Evolutionary conservation across 805 yeast genomes (phyloP), one percentile per base, ranked within the genome.

Genomic region (Pichia heedii): DNA sequence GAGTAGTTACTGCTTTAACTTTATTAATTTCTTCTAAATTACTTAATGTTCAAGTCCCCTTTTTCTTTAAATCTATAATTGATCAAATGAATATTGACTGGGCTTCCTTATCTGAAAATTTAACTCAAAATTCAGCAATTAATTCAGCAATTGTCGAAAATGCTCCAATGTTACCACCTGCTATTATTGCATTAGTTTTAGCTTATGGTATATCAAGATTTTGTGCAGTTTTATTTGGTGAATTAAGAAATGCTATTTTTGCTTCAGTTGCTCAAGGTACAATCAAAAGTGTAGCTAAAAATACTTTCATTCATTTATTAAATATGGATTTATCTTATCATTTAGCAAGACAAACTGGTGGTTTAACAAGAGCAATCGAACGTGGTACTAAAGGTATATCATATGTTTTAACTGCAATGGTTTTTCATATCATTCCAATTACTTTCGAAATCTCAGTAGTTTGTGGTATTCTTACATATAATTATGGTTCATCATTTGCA

Each of bases 301-400:
- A 84, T 56, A 88, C 97, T 0, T 93, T 90, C 61, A 71, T 68
- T 36, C 97, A 90, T 61, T 67, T 93, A 41, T 70, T 93, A 62
- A 77, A 77, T 54, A 70, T 93, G 61, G 98, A 93, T 63, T 66
- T 89, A 43, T 83, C 86, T 19, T 93, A 90, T 74, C 98, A 93
- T 61, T 65, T 93, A 34, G 73, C 90, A 11, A 72, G 89, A 52
- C 97, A 93, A 61, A 93, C 98, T 0, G 98, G 98, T 51, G 97
- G 96, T 0, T 65, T 93, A 29, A 90, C 97, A 0, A 71, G 98
- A 48, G 97, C 97, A 2, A 93, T 93, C 55, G 98, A 93, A 56
- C 71, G 98, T 50, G 98, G 98, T 61, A 90, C 97, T 1, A 90
- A 93, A 55, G 98, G 98, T 67, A 90, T 93, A 42, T 81, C 94